Conservation (phyloP, 1,284 basidiomycete species). For the Ganoderma meredithae region DNA sequence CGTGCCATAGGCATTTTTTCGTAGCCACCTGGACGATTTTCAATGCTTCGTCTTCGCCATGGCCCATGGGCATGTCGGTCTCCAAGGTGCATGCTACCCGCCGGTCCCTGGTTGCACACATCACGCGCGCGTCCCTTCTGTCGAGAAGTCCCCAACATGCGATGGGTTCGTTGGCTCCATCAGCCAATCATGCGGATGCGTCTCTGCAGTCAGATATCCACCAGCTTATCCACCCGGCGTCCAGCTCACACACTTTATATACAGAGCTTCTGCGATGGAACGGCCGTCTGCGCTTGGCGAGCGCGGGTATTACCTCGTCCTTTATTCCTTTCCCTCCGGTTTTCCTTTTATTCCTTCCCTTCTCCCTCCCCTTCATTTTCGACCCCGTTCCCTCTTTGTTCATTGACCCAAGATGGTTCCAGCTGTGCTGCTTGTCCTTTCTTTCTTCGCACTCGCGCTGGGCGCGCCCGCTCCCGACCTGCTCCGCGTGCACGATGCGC, state of each 20-base stretch:
- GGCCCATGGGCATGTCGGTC: slow-evolving; percentile 12
- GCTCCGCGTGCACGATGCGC: slow-evolving; percentile 33
- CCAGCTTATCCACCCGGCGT: background rate
- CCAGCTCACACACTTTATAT: slow-evolving; percentile 7
- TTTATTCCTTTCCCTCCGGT: background rate
- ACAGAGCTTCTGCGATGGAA: background rate
- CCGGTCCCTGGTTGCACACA: slow-evolving; percentile 2
- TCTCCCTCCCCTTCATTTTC: background rate
- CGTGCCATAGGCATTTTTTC: background rate
- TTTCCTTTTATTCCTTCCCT: background rate
- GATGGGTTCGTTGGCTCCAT: background rate
- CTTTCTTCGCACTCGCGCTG: slow-evolving; percentile 31
- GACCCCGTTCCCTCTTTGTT: slow-evolving; percentile 2
- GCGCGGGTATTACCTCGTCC: background rate
- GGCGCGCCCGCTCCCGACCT: slow-evolving; percentile 31
- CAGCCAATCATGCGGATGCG: slow-evolving; percentile 1
- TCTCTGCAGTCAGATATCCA: background rate
- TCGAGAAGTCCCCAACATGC: background rate
- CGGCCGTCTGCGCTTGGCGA: slow-evolving; percentile 9
- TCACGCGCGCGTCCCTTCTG: background rate
- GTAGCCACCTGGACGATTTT: background rate
- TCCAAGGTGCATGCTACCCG: slow-evolving; percentile 4
- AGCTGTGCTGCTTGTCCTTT: slow-evolving; percentile 32
- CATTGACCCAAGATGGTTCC: slow-evolving; percentile 34
- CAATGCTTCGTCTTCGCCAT: slow-evolving; percentile 4